Conservation (phyloP, 2,329 filamentous ascomycete species). For the Alternaria infectoria region DNA sequence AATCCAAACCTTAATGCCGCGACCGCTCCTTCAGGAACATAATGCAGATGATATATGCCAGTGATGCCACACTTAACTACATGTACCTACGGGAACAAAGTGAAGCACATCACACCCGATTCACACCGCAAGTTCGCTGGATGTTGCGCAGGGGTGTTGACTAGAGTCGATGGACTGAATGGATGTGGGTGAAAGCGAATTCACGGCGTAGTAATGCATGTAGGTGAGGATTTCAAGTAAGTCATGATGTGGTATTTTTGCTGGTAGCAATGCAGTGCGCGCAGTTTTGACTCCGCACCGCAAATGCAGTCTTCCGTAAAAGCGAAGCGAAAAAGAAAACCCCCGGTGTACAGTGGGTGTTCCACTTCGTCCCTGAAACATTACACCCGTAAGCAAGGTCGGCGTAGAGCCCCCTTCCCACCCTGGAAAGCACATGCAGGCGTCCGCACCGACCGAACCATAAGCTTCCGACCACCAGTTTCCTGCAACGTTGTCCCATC, state of each 20-base stretch:
- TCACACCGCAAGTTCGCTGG: background rate
- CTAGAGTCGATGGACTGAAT: background rate
- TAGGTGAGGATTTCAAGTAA: background rate
- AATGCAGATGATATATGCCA: constrained; percentile 24
- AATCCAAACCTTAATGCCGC: constrained; percentile 39
- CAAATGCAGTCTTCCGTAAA: background rate
- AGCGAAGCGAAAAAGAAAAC: background rate
- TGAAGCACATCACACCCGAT: background rate
- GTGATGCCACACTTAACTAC: constrained; percentile 1
- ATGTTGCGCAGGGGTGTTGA: background rate
- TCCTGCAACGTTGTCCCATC: background rate
- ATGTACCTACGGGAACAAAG: constrained; percentile 6
- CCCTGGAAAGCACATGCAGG: background rate
- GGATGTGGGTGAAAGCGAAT: background rate
- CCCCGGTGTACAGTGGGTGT: background rate
- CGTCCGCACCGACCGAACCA: background rate
- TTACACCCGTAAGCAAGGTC: constrained; percentile 9
- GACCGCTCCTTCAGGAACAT: constrained; percentile 33
- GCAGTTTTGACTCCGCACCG: background rate
- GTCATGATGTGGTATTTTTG: constrained; percentile 2
- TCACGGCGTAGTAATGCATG: background rate
- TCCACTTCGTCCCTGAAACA: constrained; percentile 7
- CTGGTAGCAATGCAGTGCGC: background rate
- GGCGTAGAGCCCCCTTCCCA: constrained; percentile 1
- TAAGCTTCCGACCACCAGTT: background rate